phyloP scores from a whole-genome alignment of 306 rosid species.

The Pterocarpus macrocarpus region DNA sequence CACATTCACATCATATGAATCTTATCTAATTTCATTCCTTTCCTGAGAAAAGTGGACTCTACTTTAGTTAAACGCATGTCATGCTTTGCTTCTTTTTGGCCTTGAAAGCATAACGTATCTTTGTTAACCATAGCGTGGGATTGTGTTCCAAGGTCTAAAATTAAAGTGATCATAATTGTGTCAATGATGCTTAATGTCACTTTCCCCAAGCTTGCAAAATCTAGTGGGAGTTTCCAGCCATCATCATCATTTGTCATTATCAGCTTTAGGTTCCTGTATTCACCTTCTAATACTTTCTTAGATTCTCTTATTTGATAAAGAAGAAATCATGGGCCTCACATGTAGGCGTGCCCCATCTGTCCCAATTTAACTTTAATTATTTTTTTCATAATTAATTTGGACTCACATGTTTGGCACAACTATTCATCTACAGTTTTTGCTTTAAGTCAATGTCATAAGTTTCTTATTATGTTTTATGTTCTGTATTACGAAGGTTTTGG shows the following conservation, averaged over 20 bases:
- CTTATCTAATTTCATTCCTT: not conserved
- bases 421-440: not conserved
- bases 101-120: constrained; percentile 31
- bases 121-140: not conserved
- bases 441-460: not conserved
- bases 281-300: constrained; percentile 5
- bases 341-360: constrained; percentile 37
- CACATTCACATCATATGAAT: not conserved
- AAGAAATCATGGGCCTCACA: constrained; percentile 36
- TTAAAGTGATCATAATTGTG: constrained; percentile 12
- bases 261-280: constrained; percentile 7
- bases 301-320: constrained; percentile 28
- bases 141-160: constrained; percentile 15
- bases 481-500: constrained; percentile 63
- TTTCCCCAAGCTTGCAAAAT: constrained; percentile 23
- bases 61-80: not conserved
- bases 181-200: constrained; percentile 4
- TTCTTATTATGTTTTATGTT: constrained; percentile 14
- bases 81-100: not conserved
- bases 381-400: not conserved
- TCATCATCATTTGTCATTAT: constrained; percentile 37
- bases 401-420: not conserved
- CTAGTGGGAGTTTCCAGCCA: constrained; percentile 33
- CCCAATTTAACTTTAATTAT: not conserved
- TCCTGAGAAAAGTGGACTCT: constrained; percentile 32